phyloP scores from a whole-genome alignment of 495 filamentous ascomycete genomes.

The Cairneyella variabilis region DNA sequence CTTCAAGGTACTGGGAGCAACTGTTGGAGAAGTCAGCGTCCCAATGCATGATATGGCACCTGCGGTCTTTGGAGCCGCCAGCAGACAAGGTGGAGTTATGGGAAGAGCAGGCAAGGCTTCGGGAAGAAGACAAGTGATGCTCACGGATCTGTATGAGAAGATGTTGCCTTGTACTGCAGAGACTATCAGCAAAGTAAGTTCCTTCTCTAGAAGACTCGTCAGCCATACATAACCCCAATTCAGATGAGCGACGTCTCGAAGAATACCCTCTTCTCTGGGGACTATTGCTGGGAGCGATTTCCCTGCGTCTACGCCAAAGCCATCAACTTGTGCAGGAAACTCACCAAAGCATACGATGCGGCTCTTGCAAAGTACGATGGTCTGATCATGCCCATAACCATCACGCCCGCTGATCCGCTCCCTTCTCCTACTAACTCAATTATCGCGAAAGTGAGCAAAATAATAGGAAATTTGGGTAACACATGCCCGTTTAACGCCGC shows the following conservation, averaged over 20 bases:
- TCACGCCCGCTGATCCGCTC: slow-evolving; percentile 34
- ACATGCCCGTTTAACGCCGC: slow-evolving; percentile 53
- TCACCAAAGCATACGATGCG: slow-evolving; percentile 38
- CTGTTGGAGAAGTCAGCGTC: slow-evolving; percentile 44
- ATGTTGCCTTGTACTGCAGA: slow-evolving; percentile 16
- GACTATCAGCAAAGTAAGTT: slow-evolving; percentile 16
- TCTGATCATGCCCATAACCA: slow-evolving; percentile 40
- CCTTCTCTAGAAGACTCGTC: background rate
- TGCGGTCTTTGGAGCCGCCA: slow-evolving; percentile 44
- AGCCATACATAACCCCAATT: background rate
- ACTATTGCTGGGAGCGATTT: slow-evolving; percentile 36
- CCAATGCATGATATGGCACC: slow-evolving; percentile 45
- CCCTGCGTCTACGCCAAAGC: slow-evolving; percentile 39
- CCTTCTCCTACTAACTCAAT: slow-evolving; percentile 36
- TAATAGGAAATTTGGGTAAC: slow-evolving; percentile 46
- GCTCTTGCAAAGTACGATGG: slow-evolving; percentile 38
- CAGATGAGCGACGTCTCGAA: slow-evolving; percentile 30
- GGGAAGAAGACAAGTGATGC: slow-evolving; percentile 21
- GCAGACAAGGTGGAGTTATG: slow-evolving; percentile 13
- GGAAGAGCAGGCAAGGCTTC: slow-evolving; percentile 20
- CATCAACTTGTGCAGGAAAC: slow-evolving; percentile 36
- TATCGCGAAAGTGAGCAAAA: slow-evolving; percentile 33
- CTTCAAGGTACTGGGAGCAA: slow-evolving; percentile 43
- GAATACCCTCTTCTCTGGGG: slow-evolving; percentile 40
- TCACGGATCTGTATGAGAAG: slow-evolving; percentile 21